A percentile compares a stretch with the other conserved stretches of the same genome.
Conservation (phyloP, 2,329 filamentous ascomycete genomes). For the Fonsecaea nubica region DNA sequence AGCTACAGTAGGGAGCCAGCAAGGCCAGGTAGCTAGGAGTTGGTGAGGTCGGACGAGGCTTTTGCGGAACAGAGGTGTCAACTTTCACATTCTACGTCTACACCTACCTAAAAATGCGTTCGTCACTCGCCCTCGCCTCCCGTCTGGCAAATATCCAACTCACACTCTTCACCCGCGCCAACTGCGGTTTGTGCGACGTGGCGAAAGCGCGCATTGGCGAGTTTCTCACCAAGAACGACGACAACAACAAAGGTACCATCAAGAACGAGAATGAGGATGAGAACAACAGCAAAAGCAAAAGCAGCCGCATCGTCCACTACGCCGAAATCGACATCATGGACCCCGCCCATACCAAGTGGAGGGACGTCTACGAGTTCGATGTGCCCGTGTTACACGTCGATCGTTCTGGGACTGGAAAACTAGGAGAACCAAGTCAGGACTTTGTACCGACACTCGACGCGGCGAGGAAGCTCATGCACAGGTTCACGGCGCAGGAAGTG, state of each 20-base stretch:
- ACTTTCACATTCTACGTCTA: no score
- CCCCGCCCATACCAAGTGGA: slow-evolving; percentile 62
- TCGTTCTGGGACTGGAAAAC: neutral
- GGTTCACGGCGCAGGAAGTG: slow-evolving; percentile 65
- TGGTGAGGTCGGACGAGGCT: no score
- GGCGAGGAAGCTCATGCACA: slow-evolving; percentile 66
- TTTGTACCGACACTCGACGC: slow-evolving; percentile 48
- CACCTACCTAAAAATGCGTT: slow-evolving; percentile 26
- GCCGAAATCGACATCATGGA: slow-evolving; percentile 66
- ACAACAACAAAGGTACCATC: slow-evolving; percentile 52
- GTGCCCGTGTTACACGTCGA: slow-evolving; percentile 68
- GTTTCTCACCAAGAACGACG: slow-evolving; percentile 46
- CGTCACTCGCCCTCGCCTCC: slow-evolving; percentile 21
- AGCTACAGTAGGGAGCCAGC: no score
- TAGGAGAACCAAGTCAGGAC: slow-evolving; percentile 16
- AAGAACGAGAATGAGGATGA: slow-evolving; percentile 34
- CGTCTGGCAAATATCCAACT: slow-evolving; percentile 48
- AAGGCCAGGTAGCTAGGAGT: no score
- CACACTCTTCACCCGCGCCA: slow-evolving; percentile 66
- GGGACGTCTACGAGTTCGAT: slow-evolving; percentile 67
- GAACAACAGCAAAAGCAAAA: neutral
- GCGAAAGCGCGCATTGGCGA: slow-evolving; percentile 63
- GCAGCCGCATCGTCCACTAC: slow-evolving; percentile 50
- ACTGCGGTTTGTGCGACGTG: slow-evolving; percentile 67
- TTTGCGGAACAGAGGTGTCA: no score